These are phyloP conservation scores for Neofusicoccum kwambonambiense DNA, from an alignment of 2,329 filamentous ascomycete genomes.

Conservation along the genomic window DNA sequence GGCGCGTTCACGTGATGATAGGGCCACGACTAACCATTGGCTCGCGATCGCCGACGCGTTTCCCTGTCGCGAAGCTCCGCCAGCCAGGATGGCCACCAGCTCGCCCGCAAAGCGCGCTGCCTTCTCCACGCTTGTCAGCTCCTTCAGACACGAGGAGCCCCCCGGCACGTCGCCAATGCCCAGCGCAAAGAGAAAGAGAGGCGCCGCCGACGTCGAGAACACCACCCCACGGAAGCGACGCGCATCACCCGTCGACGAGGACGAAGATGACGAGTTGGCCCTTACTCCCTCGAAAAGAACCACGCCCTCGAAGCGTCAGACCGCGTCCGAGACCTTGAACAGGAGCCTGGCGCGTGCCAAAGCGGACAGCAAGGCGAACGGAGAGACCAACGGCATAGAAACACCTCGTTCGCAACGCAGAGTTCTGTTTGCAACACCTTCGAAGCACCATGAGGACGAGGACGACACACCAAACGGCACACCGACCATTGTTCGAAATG, in stretches of 20 bases:
- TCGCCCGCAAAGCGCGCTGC: neutral
- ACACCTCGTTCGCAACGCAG: conserved; percentile 48
- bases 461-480: conserved; percentile 61
- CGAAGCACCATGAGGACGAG: conserved; percentile 35
- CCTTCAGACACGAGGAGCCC: neutral
- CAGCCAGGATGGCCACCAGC: neutral
- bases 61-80: conserved; percentile 1
- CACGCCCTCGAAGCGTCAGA: conserved; percentile 5
- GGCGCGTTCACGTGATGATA: neutral
- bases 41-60: conserved; percentile 12
- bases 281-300: conserved; percentile 5
- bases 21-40: conserved; percentile 11
- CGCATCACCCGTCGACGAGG: neutral
- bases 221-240: conserved; percentile 14
- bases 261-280: conserved; percentile 13
- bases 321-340: conserved; percentile 21
- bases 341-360: conserved; percentile 19
- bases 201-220: neutral
- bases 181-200: conserved; percentile 16
- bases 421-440: conserved; percentile 47
- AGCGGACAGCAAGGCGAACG: conserved; percentile 28
- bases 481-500: conserved; percentile 65
- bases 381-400: conserved; percentile 23
- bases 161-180: neutral
- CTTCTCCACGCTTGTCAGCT: conserved; percentile 3